Evolutionary conservation across 805 yeast species (phyloP), one percentile per base, ranked within the genome.

Genomic region (Cyberlindnera lachancei): DNA sequence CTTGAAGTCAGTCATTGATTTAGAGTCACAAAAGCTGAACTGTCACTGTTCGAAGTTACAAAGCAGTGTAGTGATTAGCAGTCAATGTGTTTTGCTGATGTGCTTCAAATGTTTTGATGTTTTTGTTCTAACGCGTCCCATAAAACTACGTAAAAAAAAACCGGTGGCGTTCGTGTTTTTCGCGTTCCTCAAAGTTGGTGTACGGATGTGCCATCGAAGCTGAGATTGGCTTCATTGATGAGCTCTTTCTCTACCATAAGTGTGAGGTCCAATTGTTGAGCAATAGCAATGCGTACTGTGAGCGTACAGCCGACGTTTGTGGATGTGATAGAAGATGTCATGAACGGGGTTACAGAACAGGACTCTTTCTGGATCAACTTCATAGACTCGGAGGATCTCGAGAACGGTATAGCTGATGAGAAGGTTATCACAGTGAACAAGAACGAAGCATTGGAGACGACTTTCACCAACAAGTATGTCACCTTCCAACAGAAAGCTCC

Each of bases 321-420:
- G 17, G 73, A 66, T 2, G 69, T 64, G 7, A 52, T 71, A 12
- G 29, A 41, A 1, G 76, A 68, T 31, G 63, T 61, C 1, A 33
- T 32, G 14, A 12, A 30, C 1, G 61, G 58, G 0, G 36, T 18
- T 2, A 30, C 40, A 0, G 29, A 23, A 0, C 35, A 46, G 18
- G 73, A 60, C 13, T 31, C 38, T 12, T 68, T 73, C 44, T 74
- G 74, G 68, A 47, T 73, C 13, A 64, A 61, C 32, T 18, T 48
- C 21, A 29, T 40, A n/a, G 27, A 37, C 3, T 12, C 24, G 4
- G 35, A 53, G 14, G 40, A 40, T 14, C 30, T 41, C n/a, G 47
- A 38, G 19, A 35, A 41, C 33, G 53, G 50, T 4, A 29, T 38
- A 13, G 42, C 56, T 3, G 30, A 41, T 17, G 64, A 62, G 29